These are phyloP conservation scores for Pulveroboletus sp. DNA, from an alignment of 768 basidiomycete species.

Conservation along the genomic window DNA sequence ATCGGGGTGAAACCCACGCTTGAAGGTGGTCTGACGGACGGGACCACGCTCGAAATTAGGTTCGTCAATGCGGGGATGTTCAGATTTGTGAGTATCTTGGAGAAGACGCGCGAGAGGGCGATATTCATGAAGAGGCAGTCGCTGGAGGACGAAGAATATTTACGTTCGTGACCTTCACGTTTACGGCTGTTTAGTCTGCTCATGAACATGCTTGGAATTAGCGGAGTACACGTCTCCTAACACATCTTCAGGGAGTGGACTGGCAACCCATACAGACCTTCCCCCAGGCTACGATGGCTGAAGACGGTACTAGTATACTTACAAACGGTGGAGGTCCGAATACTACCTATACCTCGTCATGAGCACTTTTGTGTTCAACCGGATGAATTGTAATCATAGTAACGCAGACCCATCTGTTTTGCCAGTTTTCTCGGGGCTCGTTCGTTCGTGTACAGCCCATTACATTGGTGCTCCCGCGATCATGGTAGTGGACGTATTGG, in stretches of 20 bases:
- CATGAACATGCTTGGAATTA: conserved; percentile 5
- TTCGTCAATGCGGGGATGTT: conserved; percentile 68
- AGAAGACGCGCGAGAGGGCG: conserved; percentile 72
- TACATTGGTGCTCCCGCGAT: no score
- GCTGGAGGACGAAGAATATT: conserved; percentile 31
- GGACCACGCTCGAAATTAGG: conserved; percentile 63
- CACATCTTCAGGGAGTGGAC: conserved; percentile 14
- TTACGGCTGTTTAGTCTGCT: background rate
- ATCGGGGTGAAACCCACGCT: conserved; percentile 65
- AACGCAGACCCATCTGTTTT: background rate
- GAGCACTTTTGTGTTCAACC: no score
- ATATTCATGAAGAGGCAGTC: conserved; percentile 69
- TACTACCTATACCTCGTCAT: no score
- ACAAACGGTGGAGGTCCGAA: background rate
- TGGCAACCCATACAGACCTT: conserved; percentile 22
- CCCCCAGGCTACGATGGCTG: conserved; percentile 30
- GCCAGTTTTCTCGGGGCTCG: background rate
- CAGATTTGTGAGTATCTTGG: conserved; percentile 64
- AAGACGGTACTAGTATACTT: background rate
- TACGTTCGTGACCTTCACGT: conserved; percentile 24
- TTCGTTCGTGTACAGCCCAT: background rate
- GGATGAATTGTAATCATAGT: background rate
- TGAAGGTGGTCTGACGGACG: conserved; percentile 62
- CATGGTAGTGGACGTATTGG: no score
- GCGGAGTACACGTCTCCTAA: conserved; percentile 30